Evolutionary conservation across 2,329 filamentous ascomycete genomes (phyloP).

Genomic region (Westerdykella sp.): DNA sequence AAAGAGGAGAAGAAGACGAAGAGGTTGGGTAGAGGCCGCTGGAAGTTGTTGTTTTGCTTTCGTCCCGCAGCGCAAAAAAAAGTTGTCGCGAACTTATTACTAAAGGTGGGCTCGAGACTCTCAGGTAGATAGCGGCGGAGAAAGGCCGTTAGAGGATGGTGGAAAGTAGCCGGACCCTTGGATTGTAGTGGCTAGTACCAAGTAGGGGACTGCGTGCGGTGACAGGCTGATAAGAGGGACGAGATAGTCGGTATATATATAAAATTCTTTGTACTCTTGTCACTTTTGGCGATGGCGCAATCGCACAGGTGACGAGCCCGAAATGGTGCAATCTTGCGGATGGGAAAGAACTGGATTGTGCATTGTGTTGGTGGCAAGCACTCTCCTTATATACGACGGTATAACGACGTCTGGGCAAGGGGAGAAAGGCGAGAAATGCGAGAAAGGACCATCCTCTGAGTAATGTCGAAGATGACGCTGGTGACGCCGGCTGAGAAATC

Average conservation of each 20-base stretch:
- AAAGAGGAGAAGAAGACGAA: not conserved
- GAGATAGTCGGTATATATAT: too few relatives aligned
- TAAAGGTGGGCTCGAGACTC: not conserved
- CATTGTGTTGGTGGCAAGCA: not conserved
- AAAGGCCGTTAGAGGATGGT: too few relatives aligned
- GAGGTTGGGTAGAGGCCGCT: not conserved
- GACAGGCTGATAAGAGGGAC: too few relatives aligned
- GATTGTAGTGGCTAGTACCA: too few relatives aligned
- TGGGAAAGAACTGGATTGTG: not conserved
- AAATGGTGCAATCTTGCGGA: too few relatives aligned
- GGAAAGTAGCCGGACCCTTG: too few relatives aligned
- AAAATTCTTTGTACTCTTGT: too few relatives aligned
- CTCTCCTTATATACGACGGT: not conserved
- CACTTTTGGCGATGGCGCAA: slow-evolving; percentile 15
- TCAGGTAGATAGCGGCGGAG: too few relatives aligned
- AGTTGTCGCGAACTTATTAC: too few relatives aligned
- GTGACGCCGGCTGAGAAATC: not conserved
- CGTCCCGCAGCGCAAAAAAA: not conserved
- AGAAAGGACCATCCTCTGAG: slow-evolving; percentile 4
- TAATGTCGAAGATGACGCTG: slow-evolving; percentile 13
- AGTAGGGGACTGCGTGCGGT: too few relatives aligned
- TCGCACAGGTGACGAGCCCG: slow-evolving; percentile 5
- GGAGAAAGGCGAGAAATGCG: not conserved
- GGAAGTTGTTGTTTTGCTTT: not conserved
- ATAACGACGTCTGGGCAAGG: too few relatives aligned